These are phyloP conservation scores for Ophiocordyceps camponoti-floridani DNA, from an alignment of 2,329 filamentous ascomycete species.

Conservation along the genomic window DNA sequence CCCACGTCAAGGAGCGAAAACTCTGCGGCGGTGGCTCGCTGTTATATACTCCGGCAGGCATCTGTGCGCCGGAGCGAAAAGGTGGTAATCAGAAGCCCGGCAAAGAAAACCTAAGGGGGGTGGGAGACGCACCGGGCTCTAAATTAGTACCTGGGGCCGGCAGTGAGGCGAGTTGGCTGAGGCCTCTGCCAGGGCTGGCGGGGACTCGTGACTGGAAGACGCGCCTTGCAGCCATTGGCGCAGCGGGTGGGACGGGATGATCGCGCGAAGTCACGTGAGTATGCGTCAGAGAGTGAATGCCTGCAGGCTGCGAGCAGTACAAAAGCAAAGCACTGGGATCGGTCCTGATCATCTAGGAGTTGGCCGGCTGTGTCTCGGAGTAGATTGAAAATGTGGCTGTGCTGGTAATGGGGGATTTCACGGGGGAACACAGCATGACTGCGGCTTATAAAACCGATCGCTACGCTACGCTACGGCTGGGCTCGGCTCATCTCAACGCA, in stretches of 20 bases:
- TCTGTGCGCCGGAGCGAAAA: background rate
- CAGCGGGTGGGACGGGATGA: background rate
- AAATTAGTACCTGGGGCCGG: background rate
- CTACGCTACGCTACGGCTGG: no score
- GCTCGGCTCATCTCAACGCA: background rate
- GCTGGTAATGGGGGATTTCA: no score
- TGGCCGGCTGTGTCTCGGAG: no score
- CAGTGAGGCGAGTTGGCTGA: background rate
- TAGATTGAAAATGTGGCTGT: no score
- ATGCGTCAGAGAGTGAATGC: no score
- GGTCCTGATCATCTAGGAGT: no score
- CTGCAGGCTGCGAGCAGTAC: no score
- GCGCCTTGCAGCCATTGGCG: background rate
- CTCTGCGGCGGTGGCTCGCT: background rate
- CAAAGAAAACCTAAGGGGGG: background rate
- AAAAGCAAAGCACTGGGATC: no score
- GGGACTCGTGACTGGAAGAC: background rate
- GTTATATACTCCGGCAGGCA: background rate
- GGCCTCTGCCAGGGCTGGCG: background rate
- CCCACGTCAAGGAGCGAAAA: background rate
- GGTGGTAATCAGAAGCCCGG: background rate
- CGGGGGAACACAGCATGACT: no score
- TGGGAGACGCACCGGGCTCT: background rate
- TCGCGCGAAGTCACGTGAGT: background rate
- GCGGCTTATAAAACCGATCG: no score